Evolutionary conservation across 2,329 filamentous ascomycete genomes (phyloP).

Genomic region (Phyllosticta citrichinensis): DNA sequence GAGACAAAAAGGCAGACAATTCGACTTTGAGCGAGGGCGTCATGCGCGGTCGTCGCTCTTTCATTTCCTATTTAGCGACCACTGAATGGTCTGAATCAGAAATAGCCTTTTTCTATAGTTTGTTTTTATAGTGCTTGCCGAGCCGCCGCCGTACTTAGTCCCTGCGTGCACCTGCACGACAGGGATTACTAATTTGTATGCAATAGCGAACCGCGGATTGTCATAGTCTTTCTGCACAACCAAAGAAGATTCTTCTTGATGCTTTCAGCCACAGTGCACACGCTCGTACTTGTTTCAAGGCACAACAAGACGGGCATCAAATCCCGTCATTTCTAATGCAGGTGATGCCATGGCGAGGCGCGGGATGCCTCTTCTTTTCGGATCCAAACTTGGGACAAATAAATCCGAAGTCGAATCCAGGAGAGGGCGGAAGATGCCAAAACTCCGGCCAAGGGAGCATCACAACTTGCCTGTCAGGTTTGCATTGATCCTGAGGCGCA

Average conservation of each 20-base stretch:
- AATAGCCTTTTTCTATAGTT: not conserved
- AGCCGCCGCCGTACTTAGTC: not conserved
- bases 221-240: not conserved
- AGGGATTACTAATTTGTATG: not conserved
- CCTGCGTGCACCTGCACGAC: not conserved
- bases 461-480: conserved; percentile 10
- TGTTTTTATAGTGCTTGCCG: not conserved
- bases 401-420: not conserved
- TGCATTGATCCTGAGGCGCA: conserved; percentile 12
- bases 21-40: not conserved
- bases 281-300: not conserved
- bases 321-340: not conserved
- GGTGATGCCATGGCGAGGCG: not conserved
- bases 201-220: too few relatives aligned
- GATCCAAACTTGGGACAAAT: not conserved
- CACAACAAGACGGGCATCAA: not conserved
- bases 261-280: not conserved
- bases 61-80: not conserved
- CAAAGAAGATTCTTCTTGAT: not conserved
- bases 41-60: not conserved
- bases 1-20: not conserved
- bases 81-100: not conserved
- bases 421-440: not conserved
- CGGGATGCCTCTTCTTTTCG: not conserved
- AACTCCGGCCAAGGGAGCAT: not conserved